These are phyloP conservation scores for Xanthoconium stramineum DNA, from an alignment of 768 basidiomycete species.

Conservation along the genomic window DNA sequence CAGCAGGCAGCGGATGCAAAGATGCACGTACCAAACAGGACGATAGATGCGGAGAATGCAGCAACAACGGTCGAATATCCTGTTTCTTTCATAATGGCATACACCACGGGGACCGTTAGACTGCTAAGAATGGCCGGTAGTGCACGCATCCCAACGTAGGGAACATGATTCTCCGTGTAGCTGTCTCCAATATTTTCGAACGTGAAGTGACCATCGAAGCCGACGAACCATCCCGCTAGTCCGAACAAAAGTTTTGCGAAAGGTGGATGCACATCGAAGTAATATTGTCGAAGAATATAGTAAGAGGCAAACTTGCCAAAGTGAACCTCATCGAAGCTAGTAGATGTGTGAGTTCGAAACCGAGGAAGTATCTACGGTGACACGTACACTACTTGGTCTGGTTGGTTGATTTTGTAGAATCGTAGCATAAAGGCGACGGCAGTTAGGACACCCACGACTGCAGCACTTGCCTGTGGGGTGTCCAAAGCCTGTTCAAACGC, in stretches of 20 bases:
- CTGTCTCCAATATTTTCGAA: slow-evolving; percentile 97
- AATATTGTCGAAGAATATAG: slow-evolving; percentile 91
- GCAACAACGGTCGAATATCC: slow-evolving; percentile 92
- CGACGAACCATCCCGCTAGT: slow-evolving; percentile 93
- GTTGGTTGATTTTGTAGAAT: slow-evolving; percentile 93
- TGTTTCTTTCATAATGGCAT: slow-evolving; percentile 96
- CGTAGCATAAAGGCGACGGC: slow-evolving; percentile 77
- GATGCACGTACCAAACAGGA: slow-evolving; percentile 76
- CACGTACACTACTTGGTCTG: slow-evolving; percentile 90
- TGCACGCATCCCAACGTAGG: slow-evolving; percentile 90
- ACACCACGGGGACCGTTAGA: slow-evolving; percentile 87
- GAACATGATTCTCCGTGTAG: slow-evolving; percentile 82
- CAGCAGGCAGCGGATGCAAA: neutral
- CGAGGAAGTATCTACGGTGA: neutral
- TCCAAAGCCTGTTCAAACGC: slow-evolving; percentile 61
- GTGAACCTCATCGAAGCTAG: slow-evolving; percentile 95
- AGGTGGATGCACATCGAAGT: slow-evolving; percentile 99
- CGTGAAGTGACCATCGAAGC: slow-evolving; percentile 90
- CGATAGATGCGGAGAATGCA: slow-evolving; percentile 80
- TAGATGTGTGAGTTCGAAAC: slow-evolving; percentile 2
- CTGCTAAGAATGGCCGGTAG: slow-evolving; percentile 90
- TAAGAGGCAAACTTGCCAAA: slow-evolving; percentile 98
- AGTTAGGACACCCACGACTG: slow-evolving; percentile 63
- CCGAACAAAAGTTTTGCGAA: slow-evolving; percentile 94
- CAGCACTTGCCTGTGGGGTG: slow-evolving; percentile 56